Evolutionary conservation across 1,284 basidiomycete species (phyloP).

Genomic region (Boletus smithii): DNA sequence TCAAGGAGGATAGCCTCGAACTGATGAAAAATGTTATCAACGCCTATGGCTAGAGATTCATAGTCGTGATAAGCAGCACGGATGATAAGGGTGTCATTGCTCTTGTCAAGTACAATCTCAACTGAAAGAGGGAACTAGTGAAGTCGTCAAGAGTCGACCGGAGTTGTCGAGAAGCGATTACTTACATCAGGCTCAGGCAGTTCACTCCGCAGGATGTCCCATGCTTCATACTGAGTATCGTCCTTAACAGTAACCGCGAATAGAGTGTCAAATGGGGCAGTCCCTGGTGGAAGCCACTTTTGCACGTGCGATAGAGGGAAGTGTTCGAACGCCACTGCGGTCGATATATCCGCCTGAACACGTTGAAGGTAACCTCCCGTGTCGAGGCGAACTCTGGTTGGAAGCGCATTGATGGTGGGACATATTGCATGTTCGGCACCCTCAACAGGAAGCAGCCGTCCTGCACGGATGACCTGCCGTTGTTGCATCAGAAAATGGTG

Average conservation of each 20-base stretch:
- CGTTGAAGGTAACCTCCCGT: conserved; percentile 29
- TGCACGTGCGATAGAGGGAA: conserved; percentile 45
- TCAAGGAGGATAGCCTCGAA: conserved; percentile 23
- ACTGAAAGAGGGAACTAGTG: conserved; percentile 48
- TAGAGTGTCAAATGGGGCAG: conserved; percentile 40
- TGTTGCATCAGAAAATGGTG: conserved; percentile 2
- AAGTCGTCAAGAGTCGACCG: too few relatives aligned
- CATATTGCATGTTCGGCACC: conserved; percentile 38
- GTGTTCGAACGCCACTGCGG: conserved; percentile 42
- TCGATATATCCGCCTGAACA: conserved; percentile 41
- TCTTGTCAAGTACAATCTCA: conserved; percentile 41
- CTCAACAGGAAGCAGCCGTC: conserved; percentile 42
- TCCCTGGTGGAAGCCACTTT: conserved; percentile 42
- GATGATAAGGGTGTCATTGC: conserved; percentile 16
- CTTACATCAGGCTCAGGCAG: conserved; percentile 46
- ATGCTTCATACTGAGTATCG: conserved; percentile 20
- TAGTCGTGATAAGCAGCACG: conserved; percentile 18
- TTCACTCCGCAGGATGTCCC: conserved; percentile 37
- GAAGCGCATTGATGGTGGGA: conserved; percentile 45
- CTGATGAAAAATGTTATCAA: conserved; percentile 18
- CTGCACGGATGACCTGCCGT: conserved; percentile 45
- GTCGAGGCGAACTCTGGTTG: conserved; percentile 38
- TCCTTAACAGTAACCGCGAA: conserved; percentile 45
- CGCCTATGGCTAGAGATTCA: conserved; percentile 6
- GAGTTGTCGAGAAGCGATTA: conserved; percentile 5